These are phyloP conservation scores for Neopestalotiopsis clavispora DNA, from an alignment of 2,329 filamentous ascomycete species.

Conservation along the genomic window DNA sequence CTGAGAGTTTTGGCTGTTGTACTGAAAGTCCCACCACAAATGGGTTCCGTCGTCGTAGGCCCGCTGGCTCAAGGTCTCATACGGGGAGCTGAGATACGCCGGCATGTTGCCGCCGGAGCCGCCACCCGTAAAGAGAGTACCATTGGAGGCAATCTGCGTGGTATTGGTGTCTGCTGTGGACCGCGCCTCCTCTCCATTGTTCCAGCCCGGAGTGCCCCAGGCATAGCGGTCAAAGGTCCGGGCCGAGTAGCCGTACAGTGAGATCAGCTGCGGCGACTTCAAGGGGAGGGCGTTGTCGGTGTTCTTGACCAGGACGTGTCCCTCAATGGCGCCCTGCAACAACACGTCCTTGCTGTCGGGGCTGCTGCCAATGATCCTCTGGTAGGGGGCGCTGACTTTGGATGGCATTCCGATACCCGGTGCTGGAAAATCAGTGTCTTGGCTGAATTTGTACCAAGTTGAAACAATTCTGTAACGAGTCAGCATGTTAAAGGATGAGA, in stretches of 20 bases:
- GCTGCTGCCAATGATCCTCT: conserved; percentile 52
- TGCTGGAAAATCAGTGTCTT: conserved; percentile 49
- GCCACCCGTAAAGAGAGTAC: conserved; percentile 50
- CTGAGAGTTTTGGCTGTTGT: conserved; percentile 36
- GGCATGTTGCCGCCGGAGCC: conserved; percentile 46
- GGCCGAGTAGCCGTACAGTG: conserved; percentile 66
- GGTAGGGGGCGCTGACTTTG: conserved; percentile 52
- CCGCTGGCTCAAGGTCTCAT: conserved; percentile 45
- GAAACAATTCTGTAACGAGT: conserved; percentile 45
- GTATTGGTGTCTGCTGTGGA: conserved; percentile 14
- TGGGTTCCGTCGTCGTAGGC: conserved; percentile 49
- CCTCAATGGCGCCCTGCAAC: conserved; percentile 61
- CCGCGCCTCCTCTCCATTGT: conserved; percentile 32
- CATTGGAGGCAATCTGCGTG: conserved; percentile 46
- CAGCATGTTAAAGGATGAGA: not conserved
- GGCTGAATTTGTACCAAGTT: conserved; percentile 60
- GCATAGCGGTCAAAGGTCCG: conserved; percentile 44
- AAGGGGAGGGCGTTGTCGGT: conserved; percentile 59
- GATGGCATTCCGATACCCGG: conserved; percentile 56
- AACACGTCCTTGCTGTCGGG: conserved; percentile 43
- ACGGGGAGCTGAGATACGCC: conserved; percentile 40
- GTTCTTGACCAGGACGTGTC: conserved; percentile 69
- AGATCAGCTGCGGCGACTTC: conserved; percentile 52
- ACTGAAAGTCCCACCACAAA: conserved; percentile 52
- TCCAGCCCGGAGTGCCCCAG: conserved; percentile 37